Evolutionary conservation across 1,284 basidiomycete genomes (phyloP).

Genomic region (Cutaneotrichosporon cavernicola): DNA sequence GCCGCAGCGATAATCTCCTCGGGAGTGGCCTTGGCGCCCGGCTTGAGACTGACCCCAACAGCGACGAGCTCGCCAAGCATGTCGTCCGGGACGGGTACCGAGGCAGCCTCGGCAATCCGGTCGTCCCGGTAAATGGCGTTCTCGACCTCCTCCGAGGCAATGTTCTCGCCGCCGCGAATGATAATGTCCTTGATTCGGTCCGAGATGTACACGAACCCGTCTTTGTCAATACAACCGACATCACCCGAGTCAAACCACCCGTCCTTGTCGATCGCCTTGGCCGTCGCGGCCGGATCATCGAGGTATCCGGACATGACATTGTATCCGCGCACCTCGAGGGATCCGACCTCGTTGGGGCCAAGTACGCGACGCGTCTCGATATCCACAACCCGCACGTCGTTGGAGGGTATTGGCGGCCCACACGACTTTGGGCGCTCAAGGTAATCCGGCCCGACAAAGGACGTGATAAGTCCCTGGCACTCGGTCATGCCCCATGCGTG

Average conservation of each 20-base stretch:
- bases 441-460: conserved; percentile 43
- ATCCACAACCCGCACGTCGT: conserved; percentile 40
- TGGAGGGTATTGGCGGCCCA: conserved; percentile 41
- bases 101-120: conserved; percentile 39
- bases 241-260: conserved; percentile 51
- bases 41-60: conserved; percentile 34
- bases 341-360: conserved; percentile 29
- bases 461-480: conserved; percentile 44
- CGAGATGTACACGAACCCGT: conserved; percentile 44
- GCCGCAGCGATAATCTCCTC: conserved; percentile 12
- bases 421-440: conserved; percentile 18
- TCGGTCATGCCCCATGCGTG: conserved; percentile 49
- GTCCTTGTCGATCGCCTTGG: conserved; percentile 29
- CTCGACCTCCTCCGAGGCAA: conserved; percentile 45
- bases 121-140: conserved; percentile 41
- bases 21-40: conserved; percentile 11
- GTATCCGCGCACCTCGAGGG: conserved; percentile 39
- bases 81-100: conserved; percentile 33
- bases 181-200: conserved; percentile 46
- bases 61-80: conserved; percentile 44
- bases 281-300: conserved; percentile 18
- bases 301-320: conserved; percentile 46
- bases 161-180: conserved; percentile 50
- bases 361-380: conserved; percentile 32
- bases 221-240: conserved; percentile 37